These are phyloP conservation scores for Discostella stelligera DNA, from an alignment of 352 stramenopile genomes.

Conservation along the genomic window DNA sequence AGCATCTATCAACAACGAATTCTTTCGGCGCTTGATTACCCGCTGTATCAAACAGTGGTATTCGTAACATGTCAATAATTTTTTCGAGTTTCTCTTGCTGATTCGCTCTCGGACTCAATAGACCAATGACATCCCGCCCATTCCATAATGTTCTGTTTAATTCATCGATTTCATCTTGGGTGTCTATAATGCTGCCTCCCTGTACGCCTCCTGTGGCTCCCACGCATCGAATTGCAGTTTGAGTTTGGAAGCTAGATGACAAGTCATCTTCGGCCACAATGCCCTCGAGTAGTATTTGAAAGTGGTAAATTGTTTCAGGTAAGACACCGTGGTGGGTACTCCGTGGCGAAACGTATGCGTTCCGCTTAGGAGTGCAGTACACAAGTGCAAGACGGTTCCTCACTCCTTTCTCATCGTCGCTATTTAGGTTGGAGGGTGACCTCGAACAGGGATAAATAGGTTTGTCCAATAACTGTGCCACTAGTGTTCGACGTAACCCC, in stretches of 20 bases:
- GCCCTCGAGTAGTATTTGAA: slow-evolving; percentile 49
- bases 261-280: slow-evolving; percentile 39
- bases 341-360: slow-evolving; percentile 35
- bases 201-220: slow-evolving; percentile 33
- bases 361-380: slow-evolving; percentile 44
- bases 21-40: slow-evolving; percentile 42
- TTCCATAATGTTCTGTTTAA: slow-evolving; percentile 45
- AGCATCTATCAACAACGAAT: slow-evolving; percentile 24
- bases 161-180: slow-evolving; percentile 28
- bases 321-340: slow-evolving; percentile 27
- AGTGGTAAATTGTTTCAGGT: slow-evolving; percentile 54
- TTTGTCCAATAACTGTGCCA: slow-evolving; percentile 43
- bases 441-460: slow-evolving; percentile 20
- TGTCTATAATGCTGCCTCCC: slow-evolving; percentile 43
- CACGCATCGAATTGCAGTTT: slow-evolving; percentile 40
- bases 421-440: neutral
- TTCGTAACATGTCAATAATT: slow-evolving; percentile 32
- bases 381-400: slow-evolving; percentile 39
- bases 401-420: slow-evolving; percentile 1
- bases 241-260: slow-evolving; percentile 39
- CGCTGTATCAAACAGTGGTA: slow-evolving; percentile 38
- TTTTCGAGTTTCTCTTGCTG: slow-evolving; percentile 32
- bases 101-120: slow-evolving; percentile 14
- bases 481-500: slow-evolving; percentile 27
- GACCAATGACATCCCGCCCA: slow-evolving; percentile 32